phyloP scores from a whole-genome alignment of 495 filamentous ascomycete species.

The Daldinia caldariorum region DNA sequence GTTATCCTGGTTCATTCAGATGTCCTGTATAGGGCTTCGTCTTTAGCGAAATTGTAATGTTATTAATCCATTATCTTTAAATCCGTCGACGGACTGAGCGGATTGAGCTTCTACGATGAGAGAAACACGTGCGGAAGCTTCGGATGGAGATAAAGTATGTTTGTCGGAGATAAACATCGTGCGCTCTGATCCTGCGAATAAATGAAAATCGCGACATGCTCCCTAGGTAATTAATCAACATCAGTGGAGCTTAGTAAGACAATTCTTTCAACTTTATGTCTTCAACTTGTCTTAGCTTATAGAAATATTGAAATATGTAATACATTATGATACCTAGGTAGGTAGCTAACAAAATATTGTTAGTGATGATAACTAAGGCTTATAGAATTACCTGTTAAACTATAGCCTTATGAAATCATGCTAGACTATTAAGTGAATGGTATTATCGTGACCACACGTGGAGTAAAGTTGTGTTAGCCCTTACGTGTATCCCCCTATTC shows the following conservation, averaged over 20 bases:
- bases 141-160: not conserved
- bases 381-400: not conserved
- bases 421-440: not conserved
- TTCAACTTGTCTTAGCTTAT: no score
- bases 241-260: not conserved
- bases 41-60: no score
- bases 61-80: no score
- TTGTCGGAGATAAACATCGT: slow-evolving; percentile 1
- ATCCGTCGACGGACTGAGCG: not conserved
- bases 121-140: not conserved
- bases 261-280: not conserved
- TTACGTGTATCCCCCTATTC: not conserved
- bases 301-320: no score
- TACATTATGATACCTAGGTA: no score
- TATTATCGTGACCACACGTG: not conserved
- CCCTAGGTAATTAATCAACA: not conserved
- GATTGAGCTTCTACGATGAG: not conserved
- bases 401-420: not conserved
- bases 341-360: no score
- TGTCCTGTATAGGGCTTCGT: no score
- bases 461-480: not conserved
- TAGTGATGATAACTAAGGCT: not conserved
- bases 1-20: no score
- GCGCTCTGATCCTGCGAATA: not conserved
- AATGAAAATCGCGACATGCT: not conserved